Conservation (phyloP, 2,329 filamentous ascomycete species). For the Waltergamsia citrina region DNA sequence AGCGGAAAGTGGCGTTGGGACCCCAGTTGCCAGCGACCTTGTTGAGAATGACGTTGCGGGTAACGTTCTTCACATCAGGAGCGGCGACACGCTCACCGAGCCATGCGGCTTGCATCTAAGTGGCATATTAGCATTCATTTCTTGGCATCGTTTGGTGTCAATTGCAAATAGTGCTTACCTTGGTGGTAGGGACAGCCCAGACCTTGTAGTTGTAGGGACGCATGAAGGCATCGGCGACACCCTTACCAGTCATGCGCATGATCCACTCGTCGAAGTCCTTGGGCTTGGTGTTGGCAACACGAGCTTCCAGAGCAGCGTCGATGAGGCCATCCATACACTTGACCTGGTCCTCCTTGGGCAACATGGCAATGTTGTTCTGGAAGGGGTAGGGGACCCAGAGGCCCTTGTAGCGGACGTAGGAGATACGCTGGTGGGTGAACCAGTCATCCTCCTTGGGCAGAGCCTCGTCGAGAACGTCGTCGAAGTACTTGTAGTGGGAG, state of each 20-base stretch:
- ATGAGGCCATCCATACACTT: constrained; percentile 92
- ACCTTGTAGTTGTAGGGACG: constrained; percentile 99
- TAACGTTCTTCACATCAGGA: constrained; percentile 88
- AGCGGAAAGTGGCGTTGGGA: constrained; percentile 95
- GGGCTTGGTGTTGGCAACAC: constrained; percentile 83
- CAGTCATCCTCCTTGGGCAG: constrained; percentile 90
- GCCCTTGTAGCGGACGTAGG: constrained; percentile 94
- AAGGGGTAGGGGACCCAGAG: constrained; percentile 98
- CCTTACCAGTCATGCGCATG: constrained; percentile 78
- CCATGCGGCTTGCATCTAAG: constrained; percentile 97
- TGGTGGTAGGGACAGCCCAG: constrained; percentile 95
- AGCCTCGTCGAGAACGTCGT: constrained; percentile 96
- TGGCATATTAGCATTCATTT: constrained; percentile 5
- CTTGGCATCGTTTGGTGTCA: neutral
- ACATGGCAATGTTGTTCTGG: constrained; percentile 99
- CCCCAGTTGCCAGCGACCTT: constrained; percentile 98
- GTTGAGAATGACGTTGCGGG: constrained; percentile 88
- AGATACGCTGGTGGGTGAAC: constrained; percentile 97
- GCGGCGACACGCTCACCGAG: constrained; percentile 97
- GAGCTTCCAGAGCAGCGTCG: constrained; percentile 79
- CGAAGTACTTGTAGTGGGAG: constrained; percentile 99
- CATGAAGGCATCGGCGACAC: constrained; percentile 95
- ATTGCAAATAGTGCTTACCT: constrained; percentile 46
- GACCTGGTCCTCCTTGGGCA: constrained; percentile 95
- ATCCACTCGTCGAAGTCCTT: constrained; percentile 99